Evolutionary conservation across 257 asterid species (phyloP).

Genomic region (Solanum clarkiae): DNA sequence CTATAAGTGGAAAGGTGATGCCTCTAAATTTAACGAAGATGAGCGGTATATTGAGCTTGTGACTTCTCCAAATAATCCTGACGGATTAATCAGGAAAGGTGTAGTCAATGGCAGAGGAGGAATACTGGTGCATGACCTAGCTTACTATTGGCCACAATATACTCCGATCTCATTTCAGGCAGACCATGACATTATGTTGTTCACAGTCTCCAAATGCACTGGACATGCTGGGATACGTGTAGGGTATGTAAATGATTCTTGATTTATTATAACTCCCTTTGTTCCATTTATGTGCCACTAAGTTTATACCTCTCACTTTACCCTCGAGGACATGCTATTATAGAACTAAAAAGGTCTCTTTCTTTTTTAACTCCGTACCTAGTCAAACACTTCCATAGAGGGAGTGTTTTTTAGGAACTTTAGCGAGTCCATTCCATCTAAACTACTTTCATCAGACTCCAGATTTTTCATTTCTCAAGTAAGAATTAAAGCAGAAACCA

Average conservation of each 20-base stretch:
- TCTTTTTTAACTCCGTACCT: neutral
- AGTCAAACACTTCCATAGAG: neutral
- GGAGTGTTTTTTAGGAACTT: neutral
- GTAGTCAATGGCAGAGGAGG: constrained; percentile 42
- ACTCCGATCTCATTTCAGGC: constrained; percentile 57
- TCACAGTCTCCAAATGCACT: constrained; percentile 82
- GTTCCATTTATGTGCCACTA: neutral
- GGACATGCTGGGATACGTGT: constrained; percentile 91
- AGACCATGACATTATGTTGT: constrained; percentile 77
- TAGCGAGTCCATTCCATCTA: neutral
- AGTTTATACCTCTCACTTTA: neutral
- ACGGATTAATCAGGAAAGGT: constrained; percentile 54
- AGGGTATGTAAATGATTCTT: constrained; percentile 36
- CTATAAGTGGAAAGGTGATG: constrained; percentile 81
- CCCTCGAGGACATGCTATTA: neutral
- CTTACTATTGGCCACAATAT: constrained; percentile 96
- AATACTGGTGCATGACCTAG: constrained; percentile 62
- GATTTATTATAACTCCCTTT: neutral
- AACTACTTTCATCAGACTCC: neutral
- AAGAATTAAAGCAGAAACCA: neutral
- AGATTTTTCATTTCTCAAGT: neutral
- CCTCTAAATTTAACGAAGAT: constrained; percentile 37
- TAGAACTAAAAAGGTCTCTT: neutral
- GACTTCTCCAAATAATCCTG: constrained; percentile 92
- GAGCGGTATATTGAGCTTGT: constrained; percentile 74